Percentiles rank a stretch among this genome's conserved stretches.
These are phyloP conservation scores for Oryza longistaminata DNA, from an alignment of 176 grass and related monocot genomes.

Conservation along the genomic window DNA sequence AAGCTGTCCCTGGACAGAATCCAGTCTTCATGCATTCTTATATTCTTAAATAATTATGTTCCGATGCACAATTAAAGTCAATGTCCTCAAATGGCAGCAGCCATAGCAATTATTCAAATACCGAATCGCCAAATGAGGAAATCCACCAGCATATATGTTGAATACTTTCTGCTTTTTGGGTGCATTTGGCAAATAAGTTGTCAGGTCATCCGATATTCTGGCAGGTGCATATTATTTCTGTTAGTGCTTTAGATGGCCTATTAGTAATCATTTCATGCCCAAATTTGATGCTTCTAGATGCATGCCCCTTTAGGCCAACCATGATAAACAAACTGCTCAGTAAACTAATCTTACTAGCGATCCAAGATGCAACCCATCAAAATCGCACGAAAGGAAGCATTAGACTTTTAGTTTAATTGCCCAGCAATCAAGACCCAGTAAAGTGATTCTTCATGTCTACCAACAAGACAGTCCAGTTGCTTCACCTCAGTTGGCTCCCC, in stretches of 20 bases:
- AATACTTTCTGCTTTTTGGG: conserved; percentile 33
- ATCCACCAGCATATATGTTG: conserved; percentile 21
- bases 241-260: conserved; percentile 25
- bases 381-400: conserved; percentile 43
- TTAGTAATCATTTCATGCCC: conserved; percentile 23
- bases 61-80: conserved; percentile 16
- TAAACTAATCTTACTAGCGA: conserved; percentile 14
- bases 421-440: conserved; percentile 28
- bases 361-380: conserved; percentile 34
- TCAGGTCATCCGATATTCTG: not conserved
- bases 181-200: conserved; percentile 6
- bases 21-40: conserved; percentile 22
- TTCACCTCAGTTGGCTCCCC: conserved; percentile 36
- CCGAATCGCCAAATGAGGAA: conserved; percentile 30
- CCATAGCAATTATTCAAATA: conserved; percentile 20
- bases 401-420: conserved; percentile 37
- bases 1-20: conserved; percentile 37
- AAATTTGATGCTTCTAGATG: conserved; percentile 42
- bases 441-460: conserved; percentile 60
- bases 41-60: conserved; percentile 10
- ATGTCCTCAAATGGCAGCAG: conserved; percentile 24
- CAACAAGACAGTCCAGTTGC: conserved; percentile 39
- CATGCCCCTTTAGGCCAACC: conserved; percentile 39
- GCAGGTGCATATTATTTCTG: conserved; percentile 18
- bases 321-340: conserved; percentile 13